Base-by-base conservation (phyloP, 176 grass and related monocot genomes). In the Carex cristatella region DNA sequence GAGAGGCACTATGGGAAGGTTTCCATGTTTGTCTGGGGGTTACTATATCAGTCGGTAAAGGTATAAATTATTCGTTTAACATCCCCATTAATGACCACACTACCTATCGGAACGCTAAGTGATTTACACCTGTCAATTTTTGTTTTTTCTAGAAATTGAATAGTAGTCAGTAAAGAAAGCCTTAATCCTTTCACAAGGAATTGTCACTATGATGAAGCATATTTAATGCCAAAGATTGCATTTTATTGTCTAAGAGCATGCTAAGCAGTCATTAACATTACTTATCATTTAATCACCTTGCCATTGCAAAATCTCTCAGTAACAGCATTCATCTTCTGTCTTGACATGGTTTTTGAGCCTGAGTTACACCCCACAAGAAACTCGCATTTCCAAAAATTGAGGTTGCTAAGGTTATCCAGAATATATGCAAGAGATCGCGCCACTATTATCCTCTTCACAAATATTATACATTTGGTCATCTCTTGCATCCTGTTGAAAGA, bases 401-500 rank as follows among this genome's bases (percentile, higher is more conserved):
- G 92, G 86, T 65, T 87, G 86, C 85, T 88, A 81, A 98, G 76
- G 4, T 89, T 93, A 64, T 33, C 67, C 65, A 98, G 91, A 88
- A 94, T 86, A 71, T 87, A 57, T 86, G 89, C 80, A 76, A 98
- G 86, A 65, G 90, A 84, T 93, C 81, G 92, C 75, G 92, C 92
- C 5, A 91, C 85, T 60, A 91, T 90, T 16, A 81, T 93, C 87
- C 95, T 93, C 92, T 94, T 98, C 86, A 98, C 95, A 74, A 98
- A 98, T 82, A 98, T 83, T 87, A 98, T 98, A 56, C 95, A 98
- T 85, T 98, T 98, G 82, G 69, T 93, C 64, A 84, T 84, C 73
- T 91, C 91, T 85, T 91, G 61, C 35, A 88, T 77, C 86, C 91
- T 97, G 86, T 69, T 84, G 65, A 90, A 87, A 90, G 38, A 87